Conservation (phyloP, 2,329 filamentous ascomycete genomes). For the Arthrobotrys musiformis region DNA sequence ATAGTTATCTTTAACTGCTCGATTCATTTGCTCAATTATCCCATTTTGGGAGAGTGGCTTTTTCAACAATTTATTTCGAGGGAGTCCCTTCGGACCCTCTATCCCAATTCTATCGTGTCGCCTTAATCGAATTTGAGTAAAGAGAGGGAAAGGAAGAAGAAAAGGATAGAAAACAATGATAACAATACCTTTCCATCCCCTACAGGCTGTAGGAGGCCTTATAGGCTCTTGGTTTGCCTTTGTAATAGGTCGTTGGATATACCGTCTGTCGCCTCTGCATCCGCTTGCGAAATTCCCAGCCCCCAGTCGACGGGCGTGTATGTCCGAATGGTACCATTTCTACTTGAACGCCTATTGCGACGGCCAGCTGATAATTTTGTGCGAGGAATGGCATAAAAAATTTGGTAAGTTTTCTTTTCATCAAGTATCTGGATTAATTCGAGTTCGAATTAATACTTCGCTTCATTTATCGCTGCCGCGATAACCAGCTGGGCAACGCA, state of each 20-base stretch:
- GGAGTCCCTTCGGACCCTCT: too few species aligned
- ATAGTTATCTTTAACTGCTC: too few species aligned
- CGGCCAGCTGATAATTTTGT: neutral
- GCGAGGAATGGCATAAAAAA: slow-evolving; percentile 28
- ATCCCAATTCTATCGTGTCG: neutral
- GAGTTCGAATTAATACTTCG: neutral
- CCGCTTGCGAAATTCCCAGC: slow-evolving; percentile 39
- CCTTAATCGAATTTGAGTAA: neutral
- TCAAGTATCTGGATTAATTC: too few species aligned
- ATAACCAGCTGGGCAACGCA: neutral
- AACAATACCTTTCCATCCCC: neutral
- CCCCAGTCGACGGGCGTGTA: neutral
- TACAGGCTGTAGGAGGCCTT: neutral
- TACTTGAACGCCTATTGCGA: slow-evolving; percentile 17
- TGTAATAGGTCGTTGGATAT: slow-evolving; percentile 30
- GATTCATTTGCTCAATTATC: too few species aligned
- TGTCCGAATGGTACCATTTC: slow-evolving; percentile 30
- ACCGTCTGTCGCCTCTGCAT: slow-evolving; percentile 30
- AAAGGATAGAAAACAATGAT: neutral
- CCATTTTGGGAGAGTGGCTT: too few species aligned
- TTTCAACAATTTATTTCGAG: too few species aligned
- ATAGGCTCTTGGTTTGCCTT: slow-evolving; percentile 4
- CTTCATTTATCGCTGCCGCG: neutral
- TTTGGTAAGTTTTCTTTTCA: slow-evolving; percentile 8
- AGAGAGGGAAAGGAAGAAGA: neutral